Base-by-base conservation (phyloP, 768 basidiomycete genomes). In the Gloeophyllum trabeum region DNA sequence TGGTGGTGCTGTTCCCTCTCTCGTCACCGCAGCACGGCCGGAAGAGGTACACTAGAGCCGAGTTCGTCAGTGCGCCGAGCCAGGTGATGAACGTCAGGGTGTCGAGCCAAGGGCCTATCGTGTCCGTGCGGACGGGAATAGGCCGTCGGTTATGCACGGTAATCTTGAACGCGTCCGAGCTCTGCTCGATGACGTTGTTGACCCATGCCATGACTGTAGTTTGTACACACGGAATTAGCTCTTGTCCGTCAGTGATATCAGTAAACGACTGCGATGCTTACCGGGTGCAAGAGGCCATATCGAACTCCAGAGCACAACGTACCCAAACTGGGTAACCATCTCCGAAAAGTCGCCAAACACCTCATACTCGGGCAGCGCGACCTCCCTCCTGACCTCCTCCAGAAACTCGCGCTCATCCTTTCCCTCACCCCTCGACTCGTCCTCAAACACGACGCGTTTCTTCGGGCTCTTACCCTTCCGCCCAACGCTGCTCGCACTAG, bases 281-380 rank as follows among this genome's bases (percentile, higher is more conserved):
- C 81, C 69, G 20, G 90, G 80, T 2, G 90, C 84, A 14, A 98
- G 66, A 2, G 93, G 90, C 91, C 92, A 98, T 45, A 93, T 88
- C 23, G 88, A 81, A 36, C 81, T 86, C 90, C 92, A 98, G 18
- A 97, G 66, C 5, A 78, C 79, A 23, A 97, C 79, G 55, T 94
- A 92, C 0, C 94, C 93, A 57, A 94, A 96, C 54, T 93, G 90
- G 6, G 85, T 83, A 13, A 87, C 87, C 93, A 99, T 97, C 64
- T 99, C 96, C 53, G 78, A 79, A 60, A 94, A 99, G 62, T 97
- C 94, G 41, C 67, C 75, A 52, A 89, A 92, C 4, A 84, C 65
- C 25, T 79, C 73, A 52, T 93, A 92, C 28, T 79, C 79, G 0
- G 92, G 86, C 38, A 93, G 65, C 20, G 75, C 73, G 4, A 81